These are phyloP conservation scores for Boletus rex-veris DNA, from an alignment of 768 basidiomycete genomes.

Conservation along the genomic window DNA sequence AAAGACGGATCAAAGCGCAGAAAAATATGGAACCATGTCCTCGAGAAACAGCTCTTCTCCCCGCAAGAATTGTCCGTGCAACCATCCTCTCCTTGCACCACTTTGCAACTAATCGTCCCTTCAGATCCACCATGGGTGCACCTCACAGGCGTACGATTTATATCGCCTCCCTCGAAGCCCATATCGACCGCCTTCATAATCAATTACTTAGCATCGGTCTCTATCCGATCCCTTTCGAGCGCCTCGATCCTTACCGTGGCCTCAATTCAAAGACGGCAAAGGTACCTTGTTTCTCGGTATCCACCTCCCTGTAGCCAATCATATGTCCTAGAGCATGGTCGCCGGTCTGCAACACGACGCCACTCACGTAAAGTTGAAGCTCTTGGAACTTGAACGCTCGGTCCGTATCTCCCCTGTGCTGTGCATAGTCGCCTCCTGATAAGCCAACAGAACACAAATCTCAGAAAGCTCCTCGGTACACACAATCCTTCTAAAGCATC, in stretches of 20 bases:
- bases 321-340: conserved; percentile 60
- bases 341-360: conserved; percentile 66
- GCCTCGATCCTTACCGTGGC: conserved; percentile 61
- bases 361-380: conserved; percentile 53
- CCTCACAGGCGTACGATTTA: conserved; percentile 69
- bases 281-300: conserved; percentile 34
- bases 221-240: conserved; percentile 53
- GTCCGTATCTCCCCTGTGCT: conserved; percentile 33
- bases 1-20: conserved; percentile 62
- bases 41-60: conserved; percentile 68
- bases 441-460: conserved; percentile 27
- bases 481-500: conserved; percentile 17
- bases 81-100: neutral
- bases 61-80: conserved; percentile 59
- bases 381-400: conserved; percentile 66
- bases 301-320: neutral
- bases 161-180: conserved; percentile 67
- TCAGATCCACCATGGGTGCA: conserved; percentile 61
- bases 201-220: conserved; percentile 51
- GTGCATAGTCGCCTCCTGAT: neutral
- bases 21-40: conserved; percentile 74
- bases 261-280: conserved; percentile 77
- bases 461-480: conserved; percentile 30
- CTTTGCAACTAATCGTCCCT: neutral
- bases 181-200: conserved; percentile 64